Conservation (phyloP, 108 stramenopile species). For the Parmales sp. region DNA sequence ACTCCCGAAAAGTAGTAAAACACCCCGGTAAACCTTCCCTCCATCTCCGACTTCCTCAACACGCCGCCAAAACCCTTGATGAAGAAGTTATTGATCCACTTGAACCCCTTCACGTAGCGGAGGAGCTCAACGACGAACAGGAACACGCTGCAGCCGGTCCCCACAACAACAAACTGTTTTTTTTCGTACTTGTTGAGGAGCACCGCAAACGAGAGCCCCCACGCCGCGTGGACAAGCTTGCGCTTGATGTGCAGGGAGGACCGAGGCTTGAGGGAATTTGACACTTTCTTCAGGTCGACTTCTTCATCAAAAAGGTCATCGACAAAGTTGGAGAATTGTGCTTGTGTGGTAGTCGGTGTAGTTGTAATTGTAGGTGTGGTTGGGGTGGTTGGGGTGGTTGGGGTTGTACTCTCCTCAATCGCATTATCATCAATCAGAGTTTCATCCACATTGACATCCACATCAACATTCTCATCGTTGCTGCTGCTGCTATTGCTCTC, state of each 20-base stretch:
- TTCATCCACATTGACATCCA: too few relatives aligned
- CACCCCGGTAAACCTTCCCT: constrained; percentile 69
- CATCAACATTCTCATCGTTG: too few relatives aligned
- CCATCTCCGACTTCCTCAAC: constrained; percentile 72
- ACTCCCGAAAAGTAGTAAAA: constrained; percentile 75
- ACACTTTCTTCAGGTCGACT: neutral
- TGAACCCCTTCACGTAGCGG: constrained; percentile 59
- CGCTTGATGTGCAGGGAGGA: constrained; percentile 37
- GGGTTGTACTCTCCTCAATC: too few relatives aligned
- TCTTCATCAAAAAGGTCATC: neutral
- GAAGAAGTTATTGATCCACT: constrained; percentile 62
- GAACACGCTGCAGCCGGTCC: neutral
- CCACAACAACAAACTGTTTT: constrained; percentile 38
- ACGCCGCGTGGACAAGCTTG: constrained; percentile 57
- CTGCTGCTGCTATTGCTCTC: too few relatives aligned
- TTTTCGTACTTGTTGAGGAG: constrained; percentile 55
- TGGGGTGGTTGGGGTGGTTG: too few relatives aligned
- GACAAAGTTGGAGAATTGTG: neutral
- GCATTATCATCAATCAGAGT: too few relatives aligned
- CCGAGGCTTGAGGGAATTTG: neutral
- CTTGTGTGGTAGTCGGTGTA: too few relatives aligned
- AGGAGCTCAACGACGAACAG: constrained; percentile 53
- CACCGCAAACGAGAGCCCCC: constrained; percentile 62
- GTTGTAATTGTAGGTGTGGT: too few relatives aligned
- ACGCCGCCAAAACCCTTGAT: constrained; percentile 47